Conservation (phyloP, 2,329 filamentous ascomycete species). For the Aspergillus thermomutatus region DNA sequence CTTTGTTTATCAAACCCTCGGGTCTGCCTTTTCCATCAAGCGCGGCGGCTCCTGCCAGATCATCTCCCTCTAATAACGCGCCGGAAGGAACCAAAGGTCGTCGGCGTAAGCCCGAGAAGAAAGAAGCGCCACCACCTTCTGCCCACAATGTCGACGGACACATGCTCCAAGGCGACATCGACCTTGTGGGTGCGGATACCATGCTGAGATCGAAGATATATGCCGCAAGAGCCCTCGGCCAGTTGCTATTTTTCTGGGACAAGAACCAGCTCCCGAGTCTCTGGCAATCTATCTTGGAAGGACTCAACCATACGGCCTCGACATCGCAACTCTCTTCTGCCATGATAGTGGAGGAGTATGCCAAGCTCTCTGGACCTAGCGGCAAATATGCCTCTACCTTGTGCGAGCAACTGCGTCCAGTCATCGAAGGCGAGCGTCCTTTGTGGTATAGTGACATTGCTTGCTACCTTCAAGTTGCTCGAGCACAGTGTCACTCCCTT, state of each 20-base stretch:
- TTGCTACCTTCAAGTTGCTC: constrained; percentile 81
- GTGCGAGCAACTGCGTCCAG: constrained; percentile 61
- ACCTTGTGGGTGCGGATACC: constrained; percentile 84
- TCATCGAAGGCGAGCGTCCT: constrained; percentile 80
- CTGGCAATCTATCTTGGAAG: constrained; percentile 66
- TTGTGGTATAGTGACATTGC: constrained; percentile 84
- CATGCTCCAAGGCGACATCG: constrained; percentile 96
- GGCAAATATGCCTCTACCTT: constrained; percentile 39
- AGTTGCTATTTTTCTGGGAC: constrained; percentile 77
- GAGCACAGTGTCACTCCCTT: constrained; percentile 86
- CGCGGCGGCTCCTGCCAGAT: constrained; percentile 32
- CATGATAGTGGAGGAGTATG: constrained; percentile 85
- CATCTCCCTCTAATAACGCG: constrained; percentile 45
- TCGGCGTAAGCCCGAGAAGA: constrained; percentile 80
- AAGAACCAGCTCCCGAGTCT: constrained; percentile 45
- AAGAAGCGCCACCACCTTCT: constrained; percentile 64
- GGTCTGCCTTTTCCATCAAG: constrained; percentile 70
- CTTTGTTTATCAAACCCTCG: constrained; percentile 88
- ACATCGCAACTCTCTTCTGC: constrained; percentile 82
- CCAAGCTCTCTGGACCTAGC: constrained; percentile 49
- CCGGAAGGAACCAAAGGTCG: constrained; percentile 68
- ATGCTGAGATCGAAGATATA: constrained; percentile 87
- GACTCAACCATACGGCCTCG: constrained; percentile 69
- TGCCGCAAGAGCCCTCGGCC: constrained; percentile 80
- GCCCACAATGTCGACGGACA: constrained; percentile 95